Evolutionary conservation across 2,329 filamentous ascomycete genomes (phyloP).

Genomic region (Eutypella sp.): DNA sequence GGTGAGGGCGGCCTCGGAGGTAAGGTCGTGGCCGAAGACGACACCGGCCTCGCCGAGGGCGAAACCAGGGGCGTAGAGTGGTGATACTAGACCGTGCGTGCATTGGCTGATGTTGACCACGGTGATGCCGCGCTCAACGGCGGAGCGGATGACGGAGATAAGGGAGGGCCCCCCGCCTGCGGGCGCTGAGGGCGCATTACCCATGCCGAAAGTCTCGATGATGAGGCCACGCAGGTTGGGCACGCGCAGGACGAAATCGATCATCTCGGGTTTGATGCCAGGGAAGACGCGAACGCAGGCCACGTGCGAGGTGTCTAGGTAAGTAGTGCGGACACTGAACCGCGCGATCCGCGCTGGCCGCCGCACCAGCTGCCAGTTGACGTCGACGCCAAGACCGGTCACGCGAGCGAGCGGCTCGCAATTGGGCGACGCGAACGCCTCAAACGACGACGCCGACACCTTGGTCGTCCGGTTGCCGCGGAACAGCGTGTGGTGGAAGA

Average conservation of each 20-base stretch:
- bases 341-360: slow-evolving; percentile 69
- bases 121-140: slow-evolving; percentile 74
- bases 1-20: slow-evolving; percentile 83
- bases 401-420: slow-evolving; percentile 75
- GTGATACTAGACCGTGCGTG: slow-evolving; percentile 69
- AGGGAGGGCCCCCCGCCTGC: slow-evolving; percentile 65
- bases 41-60: slow-evolving; percentile 78
- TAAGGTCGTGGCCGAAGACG: slow-evolving; percentile 84
- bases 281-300: slow-evolving; percentile 88
- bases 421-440: slow-evolving; percentile 87
- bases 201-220: slow-evolving; percentile 88
- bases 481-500: slow-evolving; percentile 89
- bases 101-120: slow-evolving; percentile 93
- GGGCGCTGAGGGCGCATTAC: slow-evolving; percentile 77
- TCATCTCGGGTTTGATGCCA: slow-evolving; percentile 89
- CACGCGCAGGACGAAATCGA: slow-evolving; percentile 74
- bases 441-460: slow-evolving; percentile 78
- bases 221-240: slow-evolving; percentile 77
- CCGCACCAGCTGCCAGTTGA: slow-evolving; percentile 74
- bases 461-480: slow-evolving; percentile 86
- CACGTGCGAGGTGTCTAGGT: slow-evolving; percentile 81
- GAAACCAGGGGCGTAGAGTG: slow-evolving; percentile 72
- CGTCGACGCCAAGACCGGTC: slow-evolving; percentile 72
- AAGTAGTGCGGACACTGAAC: slow-evolving; percentile 63
- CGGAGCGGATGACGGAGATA: slow-evolving; percentile 70